Evolutionary conservation across 129 eudicot species (phyloP).

Genomic region (Artemisia annua): DNA sequence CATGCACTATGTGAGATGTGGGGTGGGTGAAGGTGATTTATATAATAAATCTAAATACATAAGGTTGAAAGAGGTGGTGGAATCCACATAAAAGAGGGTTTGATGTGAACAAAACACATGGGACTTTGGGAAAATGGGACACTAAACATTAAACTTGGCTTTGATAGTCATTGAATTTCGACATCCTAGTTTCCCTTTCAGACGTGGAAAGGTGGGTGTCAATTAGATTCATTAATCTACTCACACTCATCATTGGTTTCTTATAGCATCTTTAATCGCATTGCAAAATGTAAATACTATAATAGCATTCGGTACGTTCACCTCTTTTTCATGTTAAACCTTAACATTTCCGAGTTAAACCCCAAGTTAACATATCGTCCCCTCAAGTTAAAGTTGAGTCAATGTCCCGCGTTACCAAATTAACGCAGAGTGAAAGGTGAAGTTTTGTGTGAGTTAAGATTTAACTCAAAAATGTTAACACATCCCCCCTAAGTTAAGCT

Average conservation of each 20-base stretch:
- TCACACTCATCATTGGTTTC: slow-evolving; percentile 49
- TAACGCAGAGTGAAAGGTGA: no score
- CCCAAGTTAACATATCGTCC: no score
- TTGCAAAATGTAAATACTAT: neutral
- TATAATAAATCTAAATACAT: slow-evolving; percentile 38
- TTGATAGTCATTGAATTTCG: slow-evolving; percentile 38
- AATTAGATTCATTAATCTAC: slow-evolving; percentile 43
- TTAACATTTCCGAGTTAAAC: no score
- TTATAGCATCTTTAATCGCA: neutral
- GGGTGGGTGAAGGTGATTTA: slow-evolving; percentile 17
- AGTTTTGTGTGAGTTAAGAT: no score
- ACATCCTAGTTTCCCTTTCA: slow-evolving; percentile 42
- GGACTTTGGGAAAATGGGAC: slow-evolving; percentile 48
- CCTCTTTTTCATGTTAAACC: no score
- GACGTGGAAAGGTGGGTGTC: slow-evolving; percentile 72
- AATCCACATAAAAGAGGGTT: slow-evolving; percentile 62
- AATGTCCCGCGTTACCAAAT: no score
- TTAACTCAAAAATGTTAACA: no score
- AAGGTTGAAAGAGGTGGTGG: slow-evolving; percentile 82
- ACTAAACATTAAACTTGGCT: slow-evolving; percentile 42
- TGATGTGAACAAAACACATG: slow-evolving; percentile 65
- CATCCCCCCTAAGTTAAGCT: no score
- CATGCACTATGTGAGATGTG: slow-evolving; percentile 28
- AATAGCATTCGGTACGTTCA: slow-evolving; percentile 18
- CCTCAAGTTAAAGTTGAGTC: no score